A percentile compares a stretch with the other conserved stretches of the same genome.
phyloP scores from a whole-genome alignment of 371 early-diverging fungal genomes.

The Actinomortierella ambigua region DNA sequence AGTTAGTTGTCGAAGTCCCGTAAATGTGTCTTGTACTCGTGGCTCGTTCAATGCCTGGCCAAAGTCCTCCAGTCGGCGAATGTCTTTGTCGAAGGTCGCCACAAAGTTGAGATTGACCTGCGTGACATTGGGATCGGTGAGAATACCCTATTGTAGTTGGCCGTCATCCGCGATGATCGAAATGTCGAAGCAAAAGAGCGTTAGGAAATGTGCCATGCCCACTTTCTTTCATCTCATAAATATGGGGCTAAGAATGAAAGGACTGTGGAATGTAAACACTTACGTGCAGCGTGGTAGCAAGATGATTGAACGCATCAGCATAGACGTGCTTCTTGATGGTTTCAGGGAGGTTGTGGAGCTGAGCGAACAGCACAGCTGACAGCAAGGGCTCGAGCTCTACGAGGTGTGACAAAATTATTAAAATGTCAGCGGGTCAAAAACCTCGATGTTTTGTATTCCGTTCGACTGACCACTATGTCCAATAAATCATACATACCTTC shows the following conservation, averaged over 20 bases:
- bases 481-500: conserved; percentile 48
- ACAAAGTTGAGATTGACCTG: conserved; percentile 68
- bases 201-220: no score
- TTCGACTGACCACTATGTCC: neutral
- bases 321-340: conserved; percentile 73
- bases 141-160: conserved; percentile 50
- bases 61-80: conserved; percentile 77
- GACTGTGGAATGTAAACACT: conserved; percentile 17
- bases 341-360: conserved; percentile 71
- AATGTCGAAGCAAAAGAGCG: neutral
- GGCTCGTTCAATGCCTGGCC: conserved; percentile 67
- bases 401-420: neutral
- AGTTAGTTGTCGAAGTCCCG: conserved; percentile 76
- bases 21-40: conserved; percentile 70
- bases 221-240: no score
- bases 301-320: conserved; percentile 77
- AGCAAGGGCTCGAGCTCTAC: conserved; percentile 75
- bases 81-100: conserved; percentile 72
- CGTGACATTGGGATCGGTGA: conserved; percentile 68
- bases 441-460: neutral
- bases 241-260: no score
- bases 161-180: neutral
- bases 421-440: neutral
- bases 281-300: conserved; percentile 69
- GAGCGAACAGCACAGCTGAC: conserved; percentile 72